Conservation (phyloP, 352 stramenopile species). For the Peronosclerospora sorghi region DNA sequence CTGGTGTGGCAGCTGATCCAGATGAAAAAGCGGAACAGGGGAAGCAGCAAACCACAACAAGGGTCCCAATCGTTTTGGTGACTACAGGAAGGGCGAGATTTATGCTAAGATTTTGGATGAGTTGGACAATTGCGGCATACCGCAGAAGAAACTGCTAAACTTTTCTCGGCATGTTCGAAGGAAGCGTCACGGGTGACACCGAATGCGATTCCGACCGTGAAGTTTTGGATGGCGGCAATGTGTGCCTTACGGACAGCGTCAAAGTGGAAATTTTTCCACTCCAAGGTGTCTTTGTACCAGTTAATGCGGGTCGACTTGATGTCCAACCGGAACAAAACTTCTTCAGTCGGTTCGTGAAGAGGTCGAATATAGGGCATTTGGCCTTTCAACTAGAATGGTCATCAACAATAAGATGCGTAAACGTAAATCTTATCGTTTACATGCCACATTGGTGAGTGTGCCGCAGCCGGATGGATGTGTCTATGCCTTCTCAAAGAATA, state of each 20-base stretch:
- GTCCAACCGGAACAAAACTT: conserved; percentile 90
- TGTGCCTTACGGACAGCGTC: conserved; percentile 71
- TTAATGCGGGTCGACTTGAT: conserved; percentile 87
- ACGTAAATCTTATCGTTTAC: conserved; percentile 84
- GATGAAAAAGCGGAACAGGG: no score
- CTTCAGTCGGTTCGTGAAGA: no score
- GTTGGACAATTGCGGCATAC: conserved; percentile 54
- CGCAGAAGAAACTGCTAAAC: conserved; percentile 57
- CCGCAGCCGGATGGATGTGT: no score
- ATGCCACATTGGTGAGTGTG: conserved; percentile 87
- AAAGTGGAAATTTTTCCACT: conserved; percentile 92
- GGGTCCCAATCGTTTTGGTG: conserved; percentile 52
- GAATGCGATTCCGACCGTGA: conserved; percentile 88
- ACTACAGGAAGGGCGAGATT: conserved; percentile 61
- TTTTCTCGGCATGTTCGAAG: conserved; percentile 77
- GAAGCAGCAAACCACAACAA: no score
- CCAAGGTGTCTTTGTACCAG: no score
- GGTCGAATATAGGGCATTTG: conserved; percentile 89
- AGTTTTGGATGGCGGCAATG: conserved; percentile 62
- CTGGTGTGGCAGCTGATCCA: neutral
- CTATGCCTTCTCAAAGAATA: no score
- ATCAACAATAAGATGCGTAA: conserved; percentile 83
- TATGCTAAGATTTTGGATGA: conserved; percentile 58
- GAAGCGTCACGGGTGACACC: conserved; percentile 84
- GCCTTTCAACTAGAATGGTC: conserved; percentile 80